phyloP scores from a whole-genome alignment of 441 rosid genomes.

The Hura crepitans region DNA sequence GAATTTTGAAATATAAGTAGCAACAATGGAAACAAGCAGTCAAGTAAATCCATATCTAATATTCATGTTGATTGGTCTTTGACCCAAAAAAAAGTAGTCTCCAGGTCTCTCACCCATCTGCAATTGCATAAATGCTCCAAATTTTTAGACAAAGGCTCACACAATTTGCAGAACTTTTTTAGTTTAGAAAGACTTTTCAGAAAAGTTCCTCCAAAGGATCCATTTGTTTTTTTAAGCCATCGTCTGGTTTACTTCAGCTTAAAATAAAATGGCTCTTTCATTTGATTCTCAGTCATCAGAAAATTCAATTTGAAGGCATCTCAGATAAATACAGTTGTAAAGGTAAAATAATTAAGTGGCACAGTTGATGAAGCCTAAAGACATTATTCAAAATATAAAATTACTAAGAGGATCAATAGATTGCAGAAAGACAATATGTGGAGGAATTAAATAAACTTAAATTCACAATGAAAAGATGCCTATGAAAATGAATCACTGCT shows the following conservation, averaged over 20 bases:
- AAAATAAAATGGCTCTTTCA: neutral
- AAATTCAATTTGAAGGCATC: neutral
- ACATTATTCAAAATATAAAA: neutral
- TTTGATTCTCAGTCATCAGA: neutral
- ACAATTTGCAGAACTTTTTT: neutral
- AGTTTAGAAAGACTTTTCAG: neutral
- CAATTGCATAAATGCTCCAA: neutral
- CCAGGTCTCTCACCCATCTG: neutral
- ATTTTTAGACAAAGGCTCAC: neutral
- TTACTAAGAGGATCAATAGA: neutral
- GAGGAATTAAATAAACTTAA: neutral
- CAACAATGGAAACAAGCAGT: neutral
- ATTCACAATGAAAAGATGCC: neutral
- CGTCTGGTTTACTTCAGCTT: neutral
- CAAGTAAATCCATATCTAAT: neutral
- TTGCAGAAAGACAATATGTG: neutral
- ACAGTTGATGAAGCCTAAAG: neutral
- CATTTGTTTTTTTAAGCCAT: neutral
- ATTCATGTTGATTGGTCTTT: neutral
- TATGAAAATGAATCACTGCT: neutral
- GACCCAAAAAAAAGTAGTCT: neutral
- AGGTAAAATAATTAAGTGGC: neutral
- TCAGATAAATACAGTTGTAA: neutral
- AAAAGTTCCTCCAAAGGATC: neutral
- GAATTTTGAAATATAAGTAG: conserved; percentile 9